Conservation (phyloP, 805 yeast genomes). For the Blastobotrys chiropterorum region DNA sequence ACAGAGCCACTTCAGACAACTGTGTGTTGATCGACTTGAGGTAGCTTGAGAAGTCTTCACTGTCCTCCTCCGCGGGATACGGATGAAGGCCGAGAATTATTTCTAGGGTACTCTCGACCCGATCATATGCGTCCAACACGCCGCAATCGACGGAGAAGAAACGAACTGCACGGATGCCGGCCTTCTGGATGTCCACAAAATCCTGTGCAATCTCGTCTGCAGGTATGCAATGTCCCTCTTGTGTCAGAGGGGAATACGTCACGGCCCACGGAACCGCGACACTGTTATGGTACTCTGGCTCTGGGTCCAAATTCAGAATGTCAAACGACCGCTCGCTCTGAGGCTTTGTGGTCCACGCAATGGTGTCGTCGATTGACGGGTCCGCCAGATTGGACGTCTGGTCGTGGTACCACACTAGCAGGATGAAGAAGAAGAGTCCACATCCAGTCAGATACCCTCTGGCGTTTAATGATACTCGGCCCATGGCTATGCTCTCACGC, state of each 20-base stretch:
- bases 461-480: not conserved
- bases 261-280: conserved; percentile 20
- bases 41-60: conserved; percentile 4
- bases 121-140: conserved; percentile 16
- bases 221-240: conserved; percentile 17
- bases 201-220: conserved; percentile 10
- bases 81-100: conserved; percentile 20
- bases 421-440: not conserved
- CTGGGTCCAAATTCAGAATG: not conserved
- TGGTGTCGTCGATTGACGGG: not conserved
- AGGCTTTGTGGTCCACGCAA: not conserved
- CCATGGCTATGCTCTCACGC: not conserved
- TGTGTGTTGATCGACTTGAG: conserved; percentile 12
- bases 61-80: conserved; percentile 5
- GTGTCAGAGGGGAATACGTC: conserved; percentile 19
- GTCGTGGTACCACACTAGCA: not conserved
- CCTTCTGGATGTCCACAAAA: conserved; percentile 7
- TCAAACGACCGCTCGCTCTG: not conserved
- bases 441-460: not conserved
- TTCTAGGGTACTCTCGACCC: conserved; percentile 10
- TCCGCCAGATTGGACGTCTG: not conserved
- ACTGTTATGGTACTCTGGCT: not conserved
- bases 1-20: conserved; percentile 11
- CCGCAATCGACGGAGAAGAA: conserved; percentile 19
- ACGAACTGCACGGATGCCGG: conserved; percentile 15